Conservation (phyloP, 2,329 filamentous ascomycete genomes). For the Clonostachys rosea region DNA sequence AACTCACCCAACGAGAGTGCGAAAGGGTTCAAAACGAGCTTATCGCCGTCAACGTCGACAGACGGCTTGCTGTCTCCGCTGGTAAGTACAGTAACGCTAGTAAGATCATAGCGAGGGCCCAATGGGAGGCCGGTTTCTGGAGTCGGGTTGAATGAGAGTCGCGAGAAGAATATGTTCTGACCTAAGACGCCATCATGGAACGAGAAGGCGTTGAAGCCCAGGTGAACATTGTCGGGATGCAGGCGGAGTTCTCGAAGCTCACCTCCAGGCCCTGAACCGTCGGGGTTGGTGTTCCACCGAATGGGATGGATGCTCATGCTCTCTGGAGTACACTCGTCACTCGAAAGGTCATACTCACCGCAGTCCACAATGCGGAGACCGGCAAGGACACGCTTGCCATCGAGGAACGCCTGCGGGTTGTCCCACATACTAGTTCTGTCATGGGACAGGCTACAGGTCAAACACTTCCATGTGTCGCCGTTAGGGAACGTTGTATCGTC, state of each 20-base stretch:
- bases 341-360: not conserved
- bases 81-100: not conserved
- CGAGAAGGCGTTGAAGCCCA: not conserved
- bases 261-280: not conserved
- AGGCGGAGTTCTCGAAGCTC: not conserved
- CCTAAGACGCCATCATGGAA: not conserved
- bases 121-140: not conserved
- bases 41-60: not conserved
- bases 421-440: not conserved
- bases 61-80: not conserved
- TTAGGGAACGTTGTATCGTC: not conserved
- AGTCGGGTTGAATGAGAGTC: not conserved
- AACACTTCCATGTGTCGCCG: not conserved
- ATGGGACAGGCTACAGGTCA: not conserved
- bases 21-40: not conserved
- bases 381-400: not conserved
- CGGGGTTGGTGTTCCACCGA: not conserved
- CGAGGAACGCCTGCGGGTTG: not conserved
- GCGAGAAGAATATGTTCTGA: not conserved
- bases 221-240: not conserved
- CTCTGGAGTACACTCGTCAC: not conserved
- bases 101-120: not conserved
- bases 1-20: not conserved
- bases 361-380: not conserved
- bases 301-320: not conserved